Conservation (phyloP, 768 basidiomycete genomes). For the Collybia nuda region DNA sequence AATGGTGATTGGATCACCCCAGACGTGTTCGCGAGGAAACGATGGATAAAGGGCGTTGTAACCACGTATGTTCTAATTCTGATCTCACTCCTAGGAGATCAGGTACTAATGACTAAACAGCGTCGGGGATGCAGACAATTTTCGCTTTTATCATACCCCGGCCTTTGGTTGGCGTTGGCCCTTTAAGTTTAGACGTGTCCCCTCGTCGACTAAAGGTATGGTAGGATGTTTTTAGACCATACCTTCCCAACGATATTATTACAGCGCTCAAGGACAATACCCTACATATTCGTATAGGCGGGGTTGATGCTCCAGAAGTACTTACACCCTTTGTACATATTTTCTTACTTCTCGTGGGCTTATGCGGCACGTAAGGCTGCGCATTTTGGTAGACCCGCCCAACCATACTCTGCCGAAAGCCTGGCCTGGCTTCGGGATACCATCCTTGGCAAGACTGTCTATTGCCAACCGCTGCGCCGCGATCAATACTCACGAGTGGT, state of each 20-base stretch:
- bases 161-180: conserved; percentile 74
- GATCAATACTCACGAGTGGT: conserved; percentile 89
- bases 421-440: conserved; percentile 65
- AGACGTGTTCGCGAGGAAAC: conserved; percentile 49
- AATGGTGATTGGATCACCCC: conserved; percentile 75
- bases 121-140: conserved; percentile 88
- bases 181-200: conserved; percentile 65
- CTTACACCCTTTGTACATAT: conserved; percentile 4
- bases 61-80: conserved; percentile 57
- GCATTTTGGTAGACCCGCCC: conserved; percentile 82
- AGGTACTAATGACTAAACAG: conserved; percentile 29
- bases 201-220: conserved; percentile 56
- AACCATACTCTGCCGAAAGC: conserved; percentile 74
- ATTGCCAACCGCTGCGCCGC: conserved; percentile 68
- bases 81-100: background rate
- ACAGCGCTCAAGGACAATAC: conserved; percentile 79
- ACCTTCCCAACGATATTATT: background rate
- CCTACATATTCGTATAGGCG: conserved; percentile 84
- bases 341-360: conserved; percentile 1
- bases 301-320: conserved; percentile 93
- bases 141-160: conserved; percentile 86
- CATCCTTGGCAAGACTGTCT: conserved; percentile 59
- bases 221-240: background rate
- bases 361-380: conserved; percentile 46
- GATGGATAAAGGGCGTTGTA: conserved; percentile 79